phyloP scores from a whole-genome alignment of 2,329 filamentous ascomycete genomes.

The Ploettnerulaceae sp. region DNA sequence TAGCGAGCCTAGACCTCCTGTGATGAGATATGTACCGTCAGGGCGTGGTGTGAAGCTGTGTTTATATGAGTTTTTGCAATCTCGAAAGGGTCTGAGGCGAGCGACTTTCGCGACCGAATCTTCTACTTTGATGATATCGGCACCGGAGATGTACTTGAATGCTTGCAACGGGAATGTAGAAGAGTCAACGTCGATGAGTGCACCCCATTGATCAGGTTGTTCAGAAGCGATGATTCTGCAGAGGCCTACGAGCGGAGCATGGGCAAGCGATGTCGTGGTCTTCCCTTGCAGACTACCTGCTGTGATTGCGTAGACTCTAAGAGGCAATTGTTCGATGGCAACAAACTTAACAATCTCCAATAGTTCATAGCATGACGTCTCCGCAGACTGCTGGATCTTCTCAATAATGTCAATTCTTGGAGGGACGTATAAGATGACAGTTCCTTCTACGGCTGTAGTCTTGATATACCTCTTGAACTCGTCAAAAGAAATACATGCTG shows the following conservation, averaged over 20 bases:
- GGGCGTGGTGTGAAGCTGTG: slow-evolving; percentile 10
- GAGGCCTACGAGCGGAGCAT: slow-evolving; percentile 29
- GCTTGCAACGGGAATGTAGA: slow-evolving; percentile 33
- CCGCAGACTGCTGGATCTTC: neutral
- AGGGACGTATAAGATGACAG: neutral
- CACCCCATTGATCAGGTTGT: slow-evolving; percentile 37
- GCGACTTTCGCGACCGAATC: slow-evolving; percentile 32
- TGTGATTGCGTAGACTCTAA: slow-evolving; percentile 2
- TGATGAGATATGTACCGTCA: slow-evolving; percentile 41
- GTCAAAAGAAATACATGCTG: neutral
- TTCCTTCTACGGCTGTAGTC: neutral
- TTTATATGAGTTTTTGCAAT: slow-evolving; percentile 17
- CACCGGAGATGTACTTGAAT: slow-evolving; percentile 37
- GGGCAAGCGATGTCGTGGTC: neutral
- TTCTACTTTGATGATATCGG: slow-evolving; percentile 37
- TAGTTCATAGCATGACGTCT: neutral
- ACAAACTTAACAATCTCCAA: neutral
- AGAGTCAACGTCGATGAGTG: slow-evolving; percentile 36
- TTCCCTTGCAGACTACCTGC: neutral
- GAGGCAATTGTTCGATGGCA: neutral
- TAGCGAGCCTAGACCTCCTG: slow-evolving; percentile 39
- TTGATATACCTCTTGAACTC: neutral
- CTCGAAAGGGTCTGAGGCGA: neutral
- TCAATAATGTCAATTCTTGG: neutral
- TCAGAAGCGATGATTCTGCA: slow-evolving; percentile 37